Conservation (phyloP, 2,329 filamentous ascomycete genomes). For the Diaporthe ampelina region DNA sequence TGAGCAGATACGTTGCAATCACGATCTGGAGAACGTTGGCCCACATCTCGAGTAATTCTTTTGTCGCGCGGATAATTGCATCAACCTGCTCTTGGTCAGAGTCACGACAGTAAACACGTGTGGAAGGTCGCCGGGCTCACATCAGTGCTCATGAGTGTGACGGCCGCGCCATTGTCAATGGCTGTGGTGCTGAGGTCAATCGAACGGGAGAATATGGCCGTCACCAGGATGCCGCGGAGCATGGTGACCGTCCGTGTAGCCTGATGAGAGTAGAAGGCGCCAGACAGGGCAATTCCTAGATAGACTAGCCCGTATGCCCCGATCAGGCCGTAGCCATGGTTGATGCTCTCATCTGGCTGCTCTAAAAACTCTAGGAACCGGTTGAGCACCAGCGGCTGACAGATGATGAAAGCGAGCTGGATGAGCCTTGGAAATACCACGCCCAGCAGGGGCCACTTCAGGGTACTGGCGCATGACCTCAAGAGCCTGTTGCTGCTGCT, state of each 20-base stretch:
- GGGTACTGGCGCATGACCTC: conserved; percentile 47
- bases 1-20: conserved; percentile 52
- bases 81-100: conserved; percentile 49
- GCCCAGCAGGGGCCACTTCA: conserved; percentile 49
- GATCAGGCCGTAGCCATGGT: conserved; percentile 49
- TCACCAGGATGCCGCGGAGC: conserved; percentile 50
- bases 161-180: conserved; percentile 51
- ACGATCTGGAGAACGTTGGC: conserved; percentile 53
- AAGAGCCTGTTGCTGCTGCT: conserved; percentile 43
- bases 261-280: conserved; percentile 51
- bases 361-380: conserved; percentile 51
- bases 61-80: conserved; percentile 50
- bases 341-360: conserved; percentile 37
- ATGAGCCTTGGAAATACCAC: conserved; percentile 51
- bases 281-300: conserved; percentile 47
- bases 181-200: conserved; percentile 48
- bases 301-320: conserved; percentile 15
- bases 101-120: rapidly evolving
- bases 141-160: conserved; percentile 60
- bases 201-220: conserved; percentile 53
- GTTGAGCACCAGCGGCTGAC: conserved; percentile 54
- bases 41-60: conserved; percentile 50
- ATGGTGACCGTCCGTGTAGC: conserved; percentile 52
- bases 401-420: conserved; percentile 53
- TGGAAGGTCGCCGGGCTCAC: conserved; percentile 42